Evolutionary conservation across 2,329 filamentous ascomycete genomes (phyloP), one percentile per base, ranked within the genome.

Genomic region (Juglanconis sp.): DNA sequence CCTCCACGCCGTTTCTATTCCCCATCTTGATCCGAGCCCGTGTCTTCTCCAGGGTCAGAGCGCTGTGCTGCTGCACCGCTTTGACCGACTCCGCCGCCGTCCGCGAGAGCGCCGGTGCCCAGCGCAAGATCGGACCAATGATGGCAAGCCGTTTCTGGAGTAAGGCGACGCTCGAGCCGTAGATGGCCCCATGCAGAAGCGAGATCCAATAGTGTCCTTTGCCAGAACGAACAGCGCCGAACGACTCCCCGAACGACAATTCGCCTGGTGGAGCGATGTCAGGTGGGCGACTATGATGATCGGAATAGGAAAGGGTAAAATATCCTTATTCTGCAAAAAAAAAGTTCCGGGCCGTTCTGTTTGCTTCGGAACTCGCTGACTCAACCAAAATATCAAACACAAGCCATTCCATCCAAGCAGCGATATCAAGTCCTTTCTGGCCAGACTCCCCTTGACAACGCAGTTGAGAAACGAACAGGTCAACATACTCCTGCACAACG

Each of bases 351-450:
- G 24, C 24, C 24, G 24, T 24, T 24, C 24, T 2, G 24, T 24
- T 24, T 47, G 3, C 5, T n/a, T 30, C 15, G 44, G 9, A 30
- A 5, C 9, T 24, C n/a, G 9, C 17, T 11, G 13, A 58, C 53
- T 46, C 46, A 59, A 65, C 64, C 17, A 68, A 65, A 42, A 68
- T 67, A 42, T 68, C 67, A 46, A 69, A 68, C 7, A 63, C 66
- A 6, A 68, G 59, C 66, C 65, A 68, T 46, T 67, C 61, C 9
- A 65, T 49, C 60, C 63, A 65, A 40, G 61, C 42, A 10, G 64
- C 57, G 10, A 67, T 61, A 44, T 68, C 62, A 17, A 69, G 34
- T 13, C 61, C 61, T 15, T 47, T 49, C n/a, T 47, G 44, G 5
- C 44, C 44, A 47, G 44, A 47, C 6, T 44, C 36, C 10, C 59